Percentiles rank a stretch among this genome's conserved stretches.
phyloP scores from a whole-genome alignment of 495 filamentous ascomycete species.

The Podospora comata region DNA sequence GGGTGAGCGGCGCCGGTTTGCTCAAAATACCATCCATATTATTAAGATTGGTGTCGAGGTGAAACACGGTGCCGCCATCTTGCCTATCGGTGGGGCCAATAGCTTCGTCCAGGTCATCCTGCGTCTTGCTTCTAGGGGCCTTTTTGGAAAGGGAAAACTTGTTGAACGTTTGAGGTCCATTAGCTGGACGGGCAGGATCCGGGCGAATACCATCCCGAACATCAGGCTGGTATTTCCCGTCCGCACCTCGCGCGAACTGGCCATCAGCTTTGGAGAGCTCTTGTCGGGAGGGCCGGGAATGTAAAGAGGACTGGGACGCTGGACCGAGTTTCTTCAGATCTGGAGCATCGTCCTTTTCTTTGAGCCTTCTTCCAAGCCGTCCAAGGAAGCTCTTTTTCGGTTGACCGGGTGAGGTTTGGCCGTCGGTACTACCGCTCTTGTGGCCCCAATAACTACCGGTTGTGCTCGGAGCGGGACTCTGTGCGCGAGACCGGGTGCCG shows the following conservation, averaged over 20 bases:
- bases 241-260: conserved; percentile 44
- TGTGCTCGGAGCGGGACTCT: conserved; percentile 72
- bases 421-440: conserved; percentile 45
- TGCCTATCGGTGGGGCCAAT: conserved; percentile 45
- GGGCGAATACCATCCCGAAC: conserved; percentile 30
- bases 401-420: conserved; percentile 58
- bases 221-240: conserved; percentile 38
- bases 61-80: conserved; percentile 50
- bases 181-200: neutral
- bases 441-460: conserved; percentile 53
- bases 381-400: conserved; percentile 63
- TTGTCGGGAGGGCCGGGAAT: conserved; percentile 44
- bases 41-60: conserved; percentile 77
- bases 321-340: conserved; percentile 53
- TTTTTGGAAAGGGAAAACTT: conserved; percentile 52
- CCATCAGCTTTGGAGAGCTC: conserved; percentile 50
- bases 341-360: conserved; percentile 56
- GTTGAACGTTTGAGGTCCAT: conserved; percentile 45
- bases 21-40: conserved; percentile 83
- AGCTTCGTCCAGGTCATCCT: conserved; percentile 48
- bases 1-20: conserved; percentile 58
- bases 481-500: conserved; percentile 53
- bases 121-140: conserved; percentile 35
- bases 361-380: conserved; percentile 56
- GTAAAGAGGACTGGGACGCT: conserved; percentile 51